Evolutionary conservation across 148 eudicot genomes (phyloP).

Genomic region (Vaccinium myrtillus): DNA sequence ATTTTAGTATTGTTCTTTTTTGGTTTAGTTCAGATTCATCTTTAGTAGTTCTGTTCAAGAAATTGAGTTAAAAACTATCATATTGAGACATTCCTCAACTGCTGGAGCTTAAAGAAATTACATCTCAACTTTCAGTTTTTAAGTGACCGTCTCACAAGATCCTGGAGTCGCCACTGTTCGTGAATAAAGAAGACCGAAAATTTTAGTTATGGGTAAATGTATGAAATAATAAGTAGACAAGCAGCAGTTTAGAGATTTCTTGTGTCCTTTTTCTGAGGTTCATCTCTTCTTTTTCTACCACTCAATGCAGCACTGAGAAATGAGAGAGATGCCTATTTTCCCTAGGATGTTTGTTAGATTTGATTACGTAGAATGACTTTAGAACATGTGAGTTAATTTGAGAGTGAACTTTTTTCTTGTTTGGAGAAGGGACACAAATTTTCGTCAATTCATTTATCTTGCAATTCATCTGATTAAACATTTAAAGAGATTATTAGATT

Average conservation of each 20-base stretch:
- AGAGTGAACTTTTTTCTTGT: background rate
- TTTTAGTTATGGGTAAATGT: background rate
- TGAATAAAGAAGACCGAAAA: background rate
- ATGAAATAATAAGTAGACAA: background rate
- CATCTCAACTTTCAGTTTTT: too few species aligned
- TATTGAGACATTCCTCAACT: too few species aligned
- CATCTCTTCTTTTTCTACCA: background rate
- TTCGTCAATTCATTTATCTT: background rate
- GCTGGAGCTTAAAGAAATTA: too few species aligned
- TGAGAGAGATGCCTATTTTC: constrained; percentile 8
- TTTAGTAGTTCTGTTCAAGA: too few species aligned
- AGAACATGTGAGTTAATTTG: background rate
- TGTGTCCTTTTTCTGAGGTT: background rate
- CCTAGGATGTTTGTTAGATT: background rate
- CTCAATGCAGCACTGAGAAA: background rate
- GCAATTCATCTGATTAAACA: background rate
- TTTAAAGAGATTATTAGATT: constrained; percentile 2
- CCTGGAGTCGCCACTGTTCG: too few species aligned
- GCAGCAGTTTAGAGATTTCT: background rate
- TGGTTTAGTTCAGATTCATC: too few species aligned
- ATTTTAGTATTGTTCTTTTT: too few species aligned
- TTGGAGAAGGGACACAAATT: background rate
- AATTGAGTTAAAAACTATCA: too few species aligned
- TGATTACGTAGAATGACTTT: background rate
- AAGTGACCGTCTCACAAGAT: too few species aligned